Conservation (phyloP, 2,329 filamentous ascomycete genomes). For the Exophiala bonariae region DNA sequence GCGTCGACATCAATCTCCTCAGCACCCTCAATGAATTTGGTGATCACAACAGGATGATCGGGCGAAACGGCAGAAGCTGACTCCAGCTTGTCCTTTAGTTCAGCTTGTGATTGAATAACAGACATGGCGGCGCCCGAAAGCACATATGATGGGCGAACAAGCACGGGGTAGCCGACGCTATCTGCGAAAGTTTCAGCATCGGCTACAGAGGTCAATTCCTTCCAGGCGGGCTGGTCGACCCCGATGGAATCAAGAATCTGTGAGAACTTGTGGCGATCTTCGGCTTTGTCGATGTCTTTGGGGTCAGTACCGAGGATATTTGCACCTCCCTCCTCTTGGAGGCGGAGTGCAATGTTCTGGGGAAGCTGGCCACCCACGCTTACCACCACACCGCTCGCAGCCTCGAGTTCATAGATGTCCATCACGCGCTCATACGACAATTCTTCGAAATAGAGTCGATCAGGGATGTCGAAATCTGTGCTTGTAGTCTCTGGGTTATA, state of each 20-base stretch:
- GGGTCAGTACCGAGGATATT: constrained; percentile 92
- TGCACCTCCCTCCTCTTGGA: constrained; percentile 87
- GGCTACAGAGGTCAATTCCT: constrained; percentile 85
- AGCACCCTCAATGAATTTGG: constrained; percentile 95
- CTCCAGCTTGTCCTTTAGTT: constrained; percentile 92
- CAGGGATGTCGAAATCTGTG: constrained; percentile 86
- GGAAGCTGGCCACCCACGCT: constrained; percentile 95
- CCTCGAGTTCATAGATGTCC: constrained; percentile 97
- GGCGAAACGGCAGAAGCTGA: constrained; percentile 88
- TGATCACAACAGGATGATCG: constrained; percentile 97
- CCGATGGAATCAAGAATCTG: constrained; percentile 96
- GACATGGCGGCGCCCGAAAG: constrained; percentile 98
- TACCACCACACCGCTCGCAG: constrained; percentile 82
- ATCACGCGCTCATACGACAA: constrained; percentile 95
- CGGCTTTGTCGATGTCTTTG: constrained; percentile 93
- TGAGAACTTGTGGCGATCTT: constrained; percentile 98
- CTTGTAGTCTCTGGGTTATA: constrained; percentile 78
- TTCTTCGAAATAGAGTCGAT: constrained; percentile 96
- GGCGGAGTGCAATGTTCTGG: constrained; percentile 92
- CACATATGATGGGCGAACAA: constrained; percentile 93
- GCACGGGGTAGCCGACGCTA: constrained; percentile 85
- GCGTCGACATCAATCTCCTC: constrained; percentile 96
- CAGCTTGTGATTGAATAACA: constrained; percentile 82
- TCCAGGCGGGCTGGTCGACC: constrained; percentile 96
- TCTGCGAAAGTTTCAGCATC: constrained; percentile 87